Evolutionary conservation across 148 eudicot genomes (phyloP), one percentile per base, ranked within the genome.

Genomic region (Euryodendron excelsum): DNA sequence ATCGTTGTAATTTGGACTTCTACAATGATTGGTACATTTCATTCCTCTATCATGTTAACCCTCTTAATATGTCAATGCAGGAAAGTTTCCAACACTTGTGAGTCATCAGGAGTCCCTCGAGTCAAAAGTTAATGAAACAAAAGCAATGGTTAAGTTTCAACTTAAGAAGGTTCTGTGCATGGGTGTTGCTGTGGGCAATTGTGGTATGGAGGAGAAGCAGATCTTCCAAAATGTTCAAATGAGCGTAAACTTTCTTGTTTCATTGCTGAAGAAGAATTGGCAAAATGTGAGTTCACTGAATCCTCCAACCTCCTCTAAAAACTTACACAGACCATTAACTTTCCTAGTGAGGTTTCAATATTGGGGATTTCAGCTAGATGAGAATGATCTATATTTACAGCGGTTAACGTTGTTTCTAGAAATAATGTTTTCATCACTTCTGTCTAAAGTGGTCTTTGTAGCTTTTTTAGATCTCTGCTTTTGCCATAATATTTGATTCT

Each of bases 101-200:
- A 44, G 84, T 31, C 87, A 85, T 73, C 87, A 85, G 77, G 87
- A 85, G 21, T 75, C 87, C 12, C 69, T 85, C 53, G 84, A 85
- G 73, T 70, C 84, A 39, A 85, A 85, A 65, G 84, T 84, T 39
- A 84, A 84, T 27, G 87, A 84, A 71, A 52, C 77, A 11, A 84
- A 84, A 75, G 86, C 86, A 36, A 84, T 74, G 3, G 81, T 84
- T 34, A 84, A 84, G 83, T 84, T 80, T 52, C 86, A 84, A 48
- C 83, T 84, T 52, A 84, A 84, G 78, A 84, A 84, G 79, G 84
- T 84, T 37, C 78, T 85, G 4, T 85, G 87, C 50, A 85, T 85
- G 87, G 87, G 87, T 33, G 87, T 85, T 71, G 87, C 87, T 66
- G 79, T 85, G 1, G 88, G 88, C 8, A 85, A 85, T 59, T 74